Evolutionary conservation across 345 rosid species (phyloP).

Genomic region (Brassica cretica): DNA sequence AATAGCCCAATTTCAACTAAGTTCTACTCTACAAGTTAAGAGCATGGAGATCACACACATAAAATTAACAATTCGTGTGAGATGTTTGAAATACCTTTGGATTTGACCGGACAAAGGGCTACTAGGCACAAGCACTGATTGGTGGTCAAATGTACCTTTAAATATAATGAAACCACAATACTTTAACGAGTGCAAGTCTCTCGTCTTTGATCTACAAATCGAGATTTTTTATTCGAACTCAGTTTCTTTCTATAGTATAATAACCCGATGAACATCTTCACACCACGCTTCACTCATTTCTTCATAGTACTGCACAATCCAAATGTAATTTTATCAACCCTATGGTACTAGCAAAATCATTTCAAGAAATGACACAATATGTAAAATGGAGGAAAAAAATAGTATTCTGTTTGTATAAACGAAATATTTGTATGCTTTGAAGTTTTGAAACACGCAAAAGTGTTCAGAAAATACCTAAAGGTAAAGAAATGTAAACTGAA

Average conservation of each 20-base stretch:
- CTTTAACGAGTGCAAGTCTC: constrained; percentile 11
- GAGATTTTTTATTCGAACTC: constrained; percentile 20
- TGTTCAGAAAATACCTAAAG: constrained; percentile 4
- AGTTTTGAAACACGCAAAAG: constrained; percentile 2
- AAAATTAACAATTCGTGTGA: neutral
- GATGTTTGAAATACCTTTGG: neutral
- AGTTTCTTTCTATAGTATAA: constrained; percentile 23
- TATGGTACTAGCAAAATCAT: neutral
- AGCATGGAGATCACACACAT: neutral
- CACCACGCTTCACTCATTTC: constrained; percentile 20
- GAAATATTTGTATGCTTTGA: neutral
- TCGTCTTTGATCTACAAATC: constrained; percentile 17
- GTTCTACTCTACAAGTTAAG: constrained; percentile 14
- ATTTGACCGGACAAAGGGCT: neutral
- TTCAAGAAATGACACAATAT: neutral
- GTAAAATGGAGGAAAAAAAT: neutral
- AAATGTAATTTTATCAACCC: constrained; percentile 8
- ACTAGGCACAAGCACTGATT: neutral
- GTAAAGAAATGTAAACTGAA: neutral
- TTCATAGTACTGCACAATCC: constrained; percentile 21
- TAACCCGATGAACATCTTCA: constrained; percentile 23
- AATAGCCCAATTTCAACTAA: constrained; percentile 11
- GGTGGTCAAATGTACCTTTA: neutral
- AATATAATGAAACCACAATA: neutral
- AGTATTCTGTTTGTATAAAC: neutral